phyloP scores from a whole-genome alignment of 768 basidiomycete genomes.

The Lentinula edodes region DNA sequence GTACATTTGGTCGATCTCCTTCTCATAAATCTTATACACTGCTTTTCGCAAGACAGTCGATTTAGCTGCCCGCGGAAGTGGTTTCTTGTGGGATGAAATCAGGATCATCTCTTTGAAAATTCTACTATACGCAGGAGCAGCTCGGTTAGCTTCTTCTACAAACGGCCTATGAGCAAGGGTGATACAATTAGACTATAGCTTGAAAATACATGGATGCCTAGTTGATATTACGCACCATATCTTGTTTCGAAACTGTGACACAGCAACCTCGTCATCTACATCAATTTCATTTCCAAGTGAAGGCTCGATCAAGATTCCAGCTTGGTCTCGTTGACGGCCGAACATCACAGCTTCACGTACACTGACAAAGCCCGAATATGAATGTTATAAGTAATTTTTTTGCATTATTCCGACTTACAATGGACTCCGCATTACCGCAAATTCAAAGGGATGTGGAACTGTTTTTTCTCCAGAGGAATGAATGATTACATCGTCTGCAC shows the following conservation, averaged over 20 bases:
- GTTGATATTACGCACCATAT: conserved; percentile 11
- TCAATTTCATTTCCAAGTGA: conserved; percentile 22
- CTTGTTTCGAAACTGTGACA: conserved; percentile 22
- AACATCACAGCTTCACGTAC: conserved; percentile 34
- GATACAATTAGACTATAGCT: conserved; percentile 22
- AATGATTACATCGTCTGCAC: conserved; percentile 24
- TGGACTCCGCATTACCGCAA: conserved; percentile 16
- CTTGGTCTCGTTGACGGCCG: conserved; percentile 27
- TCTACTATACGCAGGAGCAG: conserved; percentile 33
- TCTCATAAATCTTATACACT: conserved; percentile 29
- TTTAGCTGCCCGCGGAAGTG: conserved; percentile 39
- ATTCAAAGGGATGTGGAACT: conserved; percentile 23
- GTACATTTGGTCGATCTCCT: conserved; percentile 34
- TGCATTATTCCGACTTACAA: conserved; percentile 12
- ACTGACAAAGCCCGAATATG: conserved; percentile 5
- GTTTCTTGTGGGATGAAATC: conserved; percentile 31
- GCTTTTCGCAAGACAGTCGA: conserved; percentile 38
- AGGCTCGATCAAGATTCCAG: conserved; percentile 27
- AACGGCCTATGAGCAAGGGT: conserved; percentile 18
- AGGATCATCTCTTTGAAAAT: conserved; percentile 51
- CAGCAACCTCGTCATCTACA: conserved; percentile 17
- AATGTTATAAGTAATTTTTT: too few species aligned
- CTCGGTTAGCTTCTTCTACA: conserved; percentile 36
- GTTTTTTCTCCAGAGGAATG: conserved; percentile 27
- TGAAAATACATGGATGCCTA: too few species aligned